phyloP scores from a whole-genome alignment of 441 rosid genomes.

The Populus hybrid region DNA sequence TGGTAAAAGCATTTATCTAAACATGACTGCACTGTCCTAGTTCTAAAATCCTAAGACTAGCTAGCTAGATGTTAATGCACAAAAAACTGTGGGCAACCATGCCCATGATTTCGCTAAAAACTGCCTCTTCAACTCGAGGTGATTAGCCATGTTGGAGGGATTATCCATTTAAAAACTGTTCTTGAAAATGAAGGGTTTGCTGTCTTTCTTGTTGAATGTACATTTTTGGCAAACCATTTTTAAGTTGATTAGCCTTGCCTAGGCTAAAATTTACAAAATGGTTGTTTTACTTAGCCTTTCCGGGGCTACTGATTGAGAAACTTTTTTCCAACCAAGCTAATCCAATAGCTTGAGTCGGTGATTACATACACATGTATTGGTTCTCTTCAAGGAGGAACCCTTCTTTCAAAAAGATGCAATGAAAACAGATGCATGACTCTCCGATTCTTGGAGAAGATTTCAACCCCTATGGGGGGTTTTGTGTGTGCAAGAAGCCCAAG shows the following conservation, averaged over 20 bases:
- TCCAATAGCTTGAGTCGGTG: slow-evolving; percentile 42
- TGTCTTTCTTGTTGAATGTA: slow-evolving; percentile 37
- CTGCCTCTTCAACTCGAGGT: slow-evolving; percentile 34
- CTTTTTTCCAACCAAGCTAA: slow-evolving; percentile 36
- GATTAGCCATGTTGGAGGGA: slow-evolving; percentile 38
- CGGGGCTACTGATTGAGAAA: slow-evolving; percentile 12
- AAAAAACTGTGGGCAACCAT: slow-evolving; percentile 25
- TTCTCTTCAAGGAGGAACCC: slow-evolving; percentile 47
- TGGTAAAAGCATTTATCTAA: slow-evolving; percentile 23
- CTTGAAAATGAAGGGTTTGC: slow-evolving; percentile 37
- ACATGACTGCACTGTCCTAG: slow-evolving; percentile 52
- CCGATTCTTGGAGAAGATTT: slow-evolving; percentile 41
- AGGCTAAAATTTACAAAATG: slow-evolving; percentile 39
- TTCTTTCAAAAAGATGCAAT: slow-evolving; percentile 37
- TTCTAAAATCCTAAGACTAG: slow-evolving; percentile 58
- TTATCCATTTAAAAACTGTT: slow-evolving; percentile 36
- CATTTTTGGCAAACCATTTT: slow-evolving; percentile 51
- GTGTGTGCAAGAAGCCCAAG: slow-evolving; percentile 44
- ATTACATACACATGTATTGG: slow-evolving; percentile 30
- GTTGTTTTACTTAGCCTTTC: slow-evolving; percentile 27
- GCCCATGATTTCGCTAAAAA: slow-evolving; percentile 39
- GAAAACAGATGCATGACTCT: slow-evolving; percentile 50
- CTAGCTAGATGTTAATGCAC: slow-evolving; percentile 45
- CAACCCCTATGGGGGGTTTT: slow-evolving; percentile 59
- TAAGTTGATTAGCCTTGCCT: slow-evolving; percentile 52